Evolutionary conservation across 1,284 basidiomycete genomes (phyloP), one percentile per base, ranked within the genome.

Genomic region (Marasmius fiardii): DNA sequence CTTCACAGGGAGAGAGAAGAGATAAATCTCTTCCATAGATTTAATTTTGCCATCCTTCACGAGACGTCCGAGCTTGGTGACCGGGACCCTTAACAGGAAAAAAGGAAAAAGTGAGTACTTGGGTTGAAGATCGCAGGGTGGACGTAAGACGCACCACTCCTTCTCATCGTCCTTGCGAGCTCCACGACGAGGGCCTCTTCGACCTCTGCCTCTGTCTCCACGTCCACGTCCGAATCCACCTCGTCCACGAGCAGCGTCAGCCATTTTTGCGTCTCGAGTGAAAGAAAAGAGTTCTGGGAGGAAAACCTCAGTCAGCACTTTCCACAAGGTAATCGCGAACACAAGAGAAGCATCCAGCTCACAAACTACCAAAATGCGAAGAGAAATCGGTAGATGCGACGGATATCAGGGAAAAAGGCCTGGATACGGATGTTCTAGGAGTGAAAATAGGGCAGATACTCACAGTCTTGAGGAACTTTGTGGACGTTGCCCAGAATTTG

Each of bases 1-100:
- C 80, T 98, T 98, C 76, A 98, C 92, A 64, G 97, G 95, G 63
- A 99, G 91, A 47, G 97, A 99, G 89, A 99, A 99, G 70, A 99
- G 93, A 82, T 99, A 99, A 79, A 99, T 98, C 75, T 99, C 97
- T 77, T 99, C 97, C 86, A 99, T 97, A 51, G 95, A 98, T 81
- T 97, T 98, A 83, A 99, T 98, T 82, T 99, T 99, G 70, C 95
- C 95, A 70, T 98, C 97, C 81, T 98, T 98, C 56, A 98, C 96
- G 68, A 99, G 88, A 76, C 96, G 95, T 62, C 96, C 96, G 66
- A 99, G 92, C 76, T 98, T 98, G 75, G 96, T 99, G 75, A 99
- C 97, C 69, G 96, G 96, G 63, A 91, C 89, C 94, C 94, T 95
- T 64, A 33, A 31, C 10, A 31, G 28, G 10, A 31, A 10, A 10